A percentile compares a stretch with the other conserved stretches of the same genome.
Evolutionary conservation across 2,329 filamentous ascomycete genomes (phyloP).

Genomic region (Aspergillus persii): DNA sequence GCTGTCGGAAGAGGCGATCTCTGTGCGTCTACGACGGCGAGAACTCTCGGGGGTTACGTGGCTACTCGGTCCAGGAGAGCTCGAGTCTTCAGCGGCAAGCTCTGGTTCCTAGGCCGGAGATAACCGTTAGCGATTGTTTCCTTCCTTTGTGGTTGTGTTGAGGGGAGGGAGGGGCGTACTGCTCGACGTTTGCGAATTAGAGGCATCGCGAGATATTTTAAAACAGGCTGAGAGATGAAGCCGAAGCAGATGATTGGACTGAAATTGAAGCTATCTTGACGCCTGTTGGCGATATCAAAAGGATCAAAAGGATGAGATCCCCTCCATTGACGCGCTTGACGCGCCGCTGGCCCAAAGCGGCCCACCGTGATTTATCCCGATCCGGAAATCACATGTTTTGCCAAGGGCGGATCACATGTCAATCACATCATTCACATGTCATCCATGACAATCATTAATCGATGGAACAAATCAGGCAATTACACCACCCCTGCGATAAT

Average conservation of each 20-base stretch:
- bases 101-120: slow-evolving; percentile 8
- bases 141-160: background rate
- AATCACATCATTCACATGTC: background rate
- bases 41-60: slow-evolving; percentile 1
- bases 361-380: slow-evolving; percentile 16
- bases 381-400: slow-evolving; percentile 8
- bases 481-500: background rate
- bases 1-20: slow-evolving; percentile 6
- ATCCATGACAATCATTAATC: too few species aligned
- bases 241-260: background rate
- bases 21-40: slow-evolving; percentile 16
- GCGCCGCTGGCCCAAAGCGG: slow-evolving; percentile 13
- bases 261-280: too few species aligned
- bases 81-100: slow-evolving; percentile 8
- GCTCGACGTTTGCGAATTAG: slow-evolving; percentile 30
- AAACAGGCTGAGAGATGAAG: background rate
- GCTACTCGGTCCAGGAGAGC: slow-evolving; percentile 3
- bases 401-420: slow-evolving; percentile 5
- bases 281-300: too few species aligned
- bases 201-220: slow-evolving; percentile 22
- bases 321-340: slow-evolving; percentile 20
- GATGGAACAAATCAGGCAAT: too few species aligned
- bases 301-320: background rate
- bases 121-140: background rate
- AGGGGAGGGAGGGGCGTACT: slow-evolving; percentile 18